phyloP scores from a whole-genome alignment of 768 basidiomycete genomes.

The Panellus pusillus region DNA sequence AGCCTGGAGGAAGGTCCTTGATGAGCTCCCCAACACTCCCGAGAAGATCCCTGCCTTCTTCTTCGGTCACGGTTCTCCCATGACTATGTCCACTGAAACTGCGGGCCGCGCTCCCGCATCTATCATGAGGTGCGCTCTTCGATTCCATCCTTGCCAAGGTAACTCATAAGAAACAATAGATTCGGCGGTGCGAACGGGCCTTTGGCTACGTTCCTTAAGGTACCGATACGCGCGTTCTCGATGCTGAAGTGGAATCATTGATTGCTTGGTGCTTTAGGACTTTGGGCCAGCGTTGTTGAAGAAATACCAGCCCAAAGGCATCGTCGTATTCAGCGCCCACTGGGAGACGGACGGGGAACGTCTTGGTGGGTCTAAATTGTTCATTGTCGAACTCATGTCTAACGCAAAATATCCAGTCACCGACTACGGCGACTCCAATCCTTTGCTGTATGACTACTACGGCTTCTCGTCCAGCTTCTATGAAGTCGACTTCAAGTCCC shows the following conservation, averaged over 20 bases:
- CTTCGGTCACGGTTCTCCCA: conserved; percentile 69
- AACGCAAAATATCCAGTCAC: conserved; percentile 47
- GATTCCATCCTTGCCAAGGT: background rate
- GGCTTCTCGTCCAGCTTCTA: conserved; percentile 64
- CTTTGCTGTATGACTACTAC: conserved; percentile 71
- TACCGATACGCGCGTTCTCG: conserved; percentile 20
- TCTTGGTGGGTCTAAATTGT: conserved; percentile 42
- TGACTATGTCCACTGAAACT: conserved; percentile 41
- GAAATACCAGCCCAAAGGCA: conserved; percentile 78
- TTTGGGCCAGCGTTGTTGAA: conserved; percentile 64
- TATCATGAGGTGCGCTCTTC: conserved; percentile 28
- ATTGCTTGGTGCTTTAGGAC: conserved; percentile 22
- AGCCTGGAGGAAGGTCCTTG: conserved; percentile 54
- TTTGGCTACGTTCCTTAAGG: conserved; percentile 56
- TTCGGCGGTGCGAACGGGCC: conserved; percentile 48
- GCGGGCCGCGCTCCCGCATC: conserved; percentile 2
- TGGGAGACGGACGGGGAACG: conserved; percentile 69
- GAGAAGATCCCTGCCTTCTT: conserved; percentile 74
- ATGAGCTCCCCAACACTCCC: conserved; percentile 54
- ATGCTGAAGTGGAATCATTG: no score
- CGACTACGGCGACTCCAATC: conserved; percentile 77
- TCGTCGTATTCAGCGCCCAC: conserved; percentile 81
- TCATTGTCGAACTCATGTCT: background rate
- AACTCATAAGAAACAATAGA: conserved; percentile 20
- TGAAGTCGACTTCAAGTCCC: conserved; percentile 64